Evolutionary conservation across 1,284 basidiomycete genomes (phyloP), one percentile per base, ranked within the genome.

Genomic region (Marasmius tenuissimus): DNA sequence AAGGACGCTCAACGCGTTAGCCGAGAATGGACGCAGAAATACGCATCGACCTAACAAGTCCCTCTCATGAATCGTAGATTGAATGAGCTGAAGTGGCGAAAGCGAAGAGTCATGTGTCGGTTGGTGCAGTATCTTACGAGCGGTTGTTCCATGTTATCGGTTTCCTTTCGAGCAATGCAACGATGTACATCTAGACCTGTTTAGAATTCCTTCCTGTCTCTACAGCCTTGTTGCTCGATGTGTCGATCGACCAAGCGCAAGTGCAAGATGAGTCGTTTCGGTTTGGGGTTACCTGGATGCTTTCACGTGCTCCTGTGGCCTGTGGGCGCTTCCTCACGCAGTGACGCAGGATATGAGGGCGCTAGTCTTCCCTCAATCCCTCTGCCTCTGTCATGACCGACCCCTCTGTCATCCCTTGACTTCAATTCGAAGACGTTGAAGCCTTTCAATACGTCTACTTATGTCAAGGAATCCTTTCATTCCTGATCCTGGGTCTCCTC

Each of bases 11-110:
- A 93, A 76, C 82, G 52, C 8, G 52, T 54, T 16, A 54, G 52
- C 75, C 84, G 86, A 76, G 94, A 96, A 77, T 98, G 96, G 96
- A 97, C 96, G 66, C 83, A 87, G 76, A 85, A 88, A 73, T 96
- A 91, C 71, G 95, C 94, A 45, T n/a, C 47, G 18, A 34, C 38
- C 3, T 59, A 35, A 54, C 20, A 47, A 27, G 27, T 27, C 27
- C 27, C 27, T 2, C 27, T 27, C 27, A 27, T 27, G 27, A 27
- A 27, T 27, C 27, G 2, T 27, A 27, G 27, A 27, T 27, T 27
- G 27, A 27, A 27, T 27, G 27, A 27, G 27, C 40, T 42, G 40
- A 6, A 2, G 40, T 42, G 40, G 40, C 12, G 40, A 42, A 42
- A 12, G 40, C 40, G 11, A n/a, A 12, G n/a, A 42, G 40, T 2